Conservation (phyloP, 768 basidiomycete species). For the Podaxis pistillaris region DNA sequence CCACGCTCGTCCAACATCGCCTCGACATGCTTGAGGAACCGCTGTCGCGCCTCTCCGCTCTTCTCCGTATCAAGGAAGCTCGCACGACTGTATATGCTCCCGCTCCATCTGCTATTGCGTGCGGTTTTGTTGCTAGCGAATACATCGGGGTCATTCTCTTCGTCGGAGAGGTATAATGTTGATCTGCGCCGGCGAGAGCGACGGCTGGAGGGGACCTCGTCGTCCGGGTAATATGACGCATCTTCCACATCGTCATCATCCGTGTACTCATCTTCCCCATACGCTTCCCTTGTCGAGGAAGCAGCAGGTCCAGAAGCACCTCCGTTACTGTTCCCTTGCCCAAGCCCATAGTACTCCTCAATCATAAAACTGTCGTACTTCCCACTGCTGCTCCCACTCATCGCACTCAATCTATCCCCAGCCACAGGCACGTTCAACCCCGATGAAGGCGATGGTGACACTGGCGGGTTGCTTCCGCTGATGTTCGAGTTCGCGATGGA, state of each 20-base stretch:
- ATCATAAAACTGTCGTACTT: constrained; percentile 12
- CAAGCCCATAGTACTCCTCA: constrained; percentile 14
- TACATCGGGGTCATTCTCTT: background rate
- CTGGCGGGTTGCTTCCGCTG: constrained; percentile 2
- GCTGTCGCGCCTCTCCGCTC: constrained; percentile 47
- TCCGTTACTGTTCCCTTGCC: background rate
- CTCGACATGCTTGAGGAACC: constrained; percentile 52
- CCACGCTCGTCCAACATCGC: constrained; percentile 42
- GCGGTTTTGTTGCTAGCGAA: background rate
- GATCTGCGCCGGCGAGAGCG: background rate
- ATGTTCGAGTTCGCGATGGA: background rate
- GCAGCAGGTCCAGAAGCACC: background rate
- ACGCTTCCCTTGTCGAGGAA: background rate
- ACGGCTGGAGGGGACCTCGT: background rate
- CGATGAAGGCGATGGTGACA: background rate
- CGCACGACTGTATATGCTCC: constrained; percentile 46
- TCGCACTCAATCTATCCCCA: background rate
- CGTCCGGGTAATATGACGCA: constrained; percentile 11
- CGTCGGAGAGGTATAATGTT: constrained; percentile 6
- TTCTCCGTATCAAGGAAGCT: constrained; percentile 54
- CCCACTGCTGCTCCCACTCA: background rate
- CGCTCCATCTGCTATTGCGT: constrained; percentile 38
- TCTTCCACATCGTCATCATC: constrained; percentile 2
- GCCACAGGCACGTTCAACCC: background rate
- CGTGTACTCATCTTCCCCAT: background rate